Evolutionary conservation across 2,329 filamentous ascomycete species (phyloP).

Genomic region (Penicillium concentricum): DNA sequence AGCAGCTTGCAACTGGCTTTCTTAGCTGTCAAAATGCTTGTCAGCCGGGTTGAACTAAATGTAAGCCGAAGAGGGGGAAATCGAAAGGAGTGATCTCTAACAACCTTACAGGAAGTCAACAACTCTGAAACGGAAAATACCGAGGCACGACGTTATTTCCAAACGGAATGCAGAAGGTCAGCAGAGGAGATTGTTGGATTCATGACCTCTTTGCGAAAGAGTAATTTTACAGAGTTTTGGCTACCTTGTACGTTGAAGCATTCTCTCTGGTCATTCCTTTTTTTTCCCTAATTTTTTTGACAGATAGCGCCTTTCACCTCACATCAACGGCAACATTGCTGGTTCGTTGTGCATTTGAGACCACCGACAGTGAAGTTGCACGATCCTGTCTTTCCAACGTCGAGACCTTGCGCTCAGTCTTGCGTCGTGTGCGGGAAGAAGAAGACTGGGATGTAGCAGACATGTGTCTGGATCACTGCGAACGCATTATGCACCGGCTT

Average conservation of each 20-base stretch:
- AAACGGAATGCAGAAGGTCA: conserved; percentile 45
- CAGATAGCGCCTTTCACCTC: conserved; percentile 53
- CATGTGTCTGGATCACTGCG: conserved; percentile 54
- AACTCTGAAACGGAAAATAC: conserved; percentile 44
- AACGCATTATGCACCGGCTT: conserved; percentile 44
- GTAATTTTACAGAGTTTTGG: conserved; percentile 55
- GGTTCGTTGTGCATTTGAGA: conserved; percentile 53
- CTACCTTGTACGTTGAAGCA: conserved; percentile 41
- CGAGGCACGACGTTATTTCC: conserved; percentile 51
- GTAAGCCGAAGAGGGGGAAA: conserved; percentile 28
- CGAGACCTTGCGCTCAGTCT: conserved; percentile 48
- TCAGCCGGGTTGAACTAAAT: conserved; percentile 48
- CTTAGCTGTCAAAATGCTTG: conserved; percentile 48
- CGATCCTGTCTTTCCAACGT: conserved; percentile 49
- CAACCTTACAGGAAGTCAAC: conserved; percentile 40
- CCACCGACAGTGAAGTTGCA: conserved; percentile 47
- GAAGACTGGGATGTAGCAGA: conserved; percentile 58
- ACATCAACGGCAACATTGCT: conserved; percentile 55
- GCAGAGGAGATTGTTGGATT: conserved; percentile 52
- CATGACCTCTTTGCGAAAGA: conserved; percentile 46
- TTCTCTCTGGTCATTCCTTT: background rate
- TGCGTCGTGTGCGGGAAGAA: conserved; percentile 49
- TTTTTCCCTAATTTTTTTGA: conserved; percentile 12
- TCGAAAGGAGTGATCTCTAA: conserved; percentile 1
- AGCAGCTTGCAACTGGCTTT: conserved; percentile 47